Evolutionary conservation across 2,329 filamentous ascomycete genomes (phyloP), one percentile per base, ranked within the genome.

Genomic region (Fusarium sp.): DNA sequence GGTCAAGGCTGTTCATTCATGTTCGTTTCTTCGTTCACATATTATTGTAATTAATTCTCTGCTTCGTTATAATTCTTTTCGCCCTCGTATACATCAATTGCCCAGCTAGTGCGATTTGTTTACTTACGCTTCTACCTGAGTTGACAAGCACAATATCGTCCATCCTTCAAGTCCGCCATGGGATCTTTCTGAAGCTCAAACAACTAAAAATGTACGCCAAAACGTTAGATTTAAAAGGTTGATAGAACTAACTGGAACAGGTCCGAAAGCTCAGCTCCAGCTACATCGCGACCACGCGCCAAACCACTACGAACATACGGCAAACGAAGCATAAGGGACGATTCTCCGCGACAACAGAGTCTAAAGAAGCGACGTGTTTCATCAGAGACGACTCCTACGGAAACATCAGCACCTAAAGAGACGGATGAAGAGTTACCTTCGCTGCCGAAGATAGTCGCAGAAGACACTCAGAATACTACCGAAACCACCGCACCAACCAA

Each of bases 251-350:
- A 77, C 59, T 2, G 5, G 11, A 2, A 3, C 21, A 81, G 80
- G 76, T 78, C 77, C n/a, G 77, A 78, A 54, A 72, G 64, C 9
- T 70, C 73, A 56, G 69, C 77, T 41, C 48, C 69, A 32, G 68
- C 64, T 18, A 59, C 59, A 11, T 55, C 74, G 21, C 75, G 75
- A 58, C 74, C 74, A 40, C 77, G 79, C 54, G 74, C 74, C 54
- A 81, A 79, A 61, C 74, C 78, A 7, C 68, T 82, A 16, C 78
- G 80, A 59, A 83, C 82, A 14, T 84, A 83, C 43, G 80, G 81
- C 45, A 81, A 79, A 64, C 78, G 79, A 16, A 72, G 71, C 7
- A 76, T 77, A 11, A 64, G 69, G 37, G 65, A 48, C n/a, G 76
- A 79, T 11, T 72, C 75, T 0, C 65, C 71, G 0, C 61, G 48